These are phyloP conservation scores for Aureoboletus auriporus DNA, from an alignment of 768 basidiomycete genomes.

Conservation along the genomic window DNA sequence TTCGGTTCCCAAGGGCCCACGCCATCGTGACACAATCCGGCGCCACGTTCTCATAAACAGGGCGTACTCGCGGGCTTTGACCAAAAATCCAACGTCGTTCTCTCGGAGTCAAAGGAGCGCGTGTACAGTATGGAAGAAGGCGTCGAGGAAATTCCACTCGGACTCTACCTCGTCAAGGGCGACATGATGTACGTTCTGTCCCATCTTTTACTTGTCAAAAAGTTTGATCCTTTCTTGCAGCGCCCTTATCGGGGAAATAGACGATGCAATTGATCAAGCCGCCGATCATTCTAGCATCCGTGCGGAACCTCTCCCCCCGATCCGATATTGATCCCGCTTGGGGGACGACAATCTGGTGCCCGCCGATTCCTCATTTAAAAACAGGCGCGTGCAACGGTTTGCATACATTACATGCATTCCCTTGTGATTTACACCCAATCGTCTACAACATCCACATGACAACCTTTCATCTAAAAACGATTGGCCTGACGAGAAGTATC, in stretches of 20 bases:
- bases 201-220: not conserved
- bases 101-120: constrained; percentile 91
- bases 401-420: no score
- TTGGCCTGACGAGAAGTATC: no score
- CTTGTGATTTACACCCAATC: no score
- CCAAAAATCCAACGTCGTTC: constrained; percentile 93
- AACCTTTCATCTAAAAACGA: no score
- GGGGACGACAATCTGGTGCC: not conserved
- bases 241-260: constrained; percentile 80
- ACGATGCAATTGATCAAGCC: constrained; percentile 73
- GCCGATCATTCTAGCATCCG: constrained; percentile 73
- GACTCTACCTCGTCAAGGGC: constrained; percentile 95
- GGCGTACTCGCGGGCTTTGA: constrained; percentile 91
- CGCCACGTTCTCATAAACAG: constrained; percentile 34
- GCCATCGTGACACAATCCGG: no score
- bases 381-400: not conserved
- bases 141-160: constrained; percentile 91
- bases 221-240: constrained; percentile 30
- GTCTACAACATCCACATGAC: no score
- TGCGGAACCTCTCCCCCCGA: constrained; percentile 84
- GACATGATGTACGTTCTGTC: constrained; percentile 84
- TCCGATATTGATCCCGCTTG: constrained; percentile 53
- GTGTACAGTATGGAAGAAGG: constrained; percentile 89
- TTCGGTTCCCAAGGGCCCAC: no score
- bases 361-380: not conserved